Evolutionary conservation across 495 filamentous ascomycete species (phyloP).

Genomic region (Lepraria neglecta): DNA sequence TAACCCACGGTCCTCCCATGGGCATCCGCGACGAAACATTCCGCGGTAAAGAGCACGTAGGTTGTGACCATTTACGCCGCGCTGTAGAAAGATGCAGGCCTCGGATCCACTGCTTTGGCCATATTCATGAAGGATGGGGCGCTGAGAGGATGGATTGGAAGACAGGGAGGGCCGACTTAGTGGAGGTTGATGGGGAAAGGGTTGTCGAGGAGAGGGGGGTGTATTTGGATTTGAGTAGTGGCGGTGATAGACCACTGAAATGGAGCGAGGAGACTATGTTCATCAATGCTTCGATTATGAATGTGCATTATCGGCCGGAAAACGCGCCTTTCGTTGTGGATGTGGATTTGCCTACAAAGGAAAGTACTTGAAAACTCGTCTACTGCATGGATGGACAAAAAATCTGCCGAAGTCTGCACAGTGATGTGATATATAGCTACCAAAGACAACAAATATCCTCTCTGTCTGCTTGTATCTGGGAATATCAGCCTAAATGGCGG

Average conservation of each 20-base stretch:
- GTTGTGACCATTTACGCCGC: constrained; percentile 42
- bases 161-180: constrained; percentile 18
- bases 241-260: constrained; percentile 32
- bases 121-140: constrained; percentile 69
- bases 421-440: background rate
- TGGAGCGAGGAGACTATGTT: constrained; percentile 58
- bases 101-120: constrained; percentile 53
- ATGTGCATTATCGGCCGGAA: constrained; percentile 40
- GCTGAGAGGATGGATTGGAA: constrained; percentile 53
- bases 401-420: background rate
- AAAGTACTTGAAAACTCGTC: background rate
- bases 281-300: constrained; percentile 64
- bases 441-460: too few species aligned
- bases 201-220: constrained; percentile 40
- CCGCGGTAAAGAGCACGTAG: constrained; percentile 33
- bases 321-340: constrained; percentile 62
- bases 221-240: constrained; percentile 39
- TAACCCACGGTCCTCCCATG: constrained; percentile 70
- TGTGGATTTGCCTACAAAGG: constrained; percentile 45
- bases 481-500: too few species aligned
- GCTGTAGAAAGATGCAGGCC: constrained; percentile 44
- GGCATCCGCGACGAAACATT: constrained; percentile 48
- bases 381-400: background rate
- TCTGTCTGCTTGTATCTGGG: too few species aligned
- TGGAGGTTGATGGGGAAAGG: constrained; percentile 35